Conservation (phyloP, 108 stramenopile genomes). For the Stephanodiscus triporus region DNA sequence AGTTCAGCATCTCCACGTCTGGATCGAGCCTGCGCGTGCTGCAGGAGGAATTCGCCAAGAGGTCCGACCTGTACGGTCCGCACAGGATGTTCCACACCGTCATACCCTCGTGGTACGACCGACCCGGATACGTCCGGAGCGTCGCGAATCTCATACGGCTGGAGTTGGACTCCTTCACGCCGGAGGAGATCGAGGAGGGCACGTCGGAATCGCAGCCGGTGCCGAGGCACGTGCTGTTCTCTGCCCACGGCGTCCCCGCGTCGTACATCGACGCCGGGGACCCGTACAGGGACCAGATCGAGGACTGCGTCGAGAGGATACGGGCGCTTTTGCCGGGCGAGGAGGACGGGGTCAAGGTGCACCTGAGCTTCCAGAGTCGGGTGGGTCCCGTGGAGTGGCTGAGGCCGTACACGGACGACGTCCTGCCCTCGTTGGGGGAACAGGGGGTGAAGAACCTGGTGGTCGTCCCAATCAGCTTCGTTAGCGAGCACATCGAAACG, state of each 20-base stretch:
- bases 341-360: constrained; percentile 74
- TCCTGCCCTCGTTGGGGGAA: constrained; percentile 85
- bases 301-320: constrained; percentile 79
- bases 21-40: constrained; percentile 92
- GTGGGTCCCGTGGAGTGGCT: constrained; percentile 99
- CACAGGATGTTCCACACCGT: constrained; percentile 93
- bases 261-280: constrained; percentile 97
- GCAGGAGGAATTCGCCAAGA: constrained; percentile 89
- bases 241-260: constrained; percentile 96
- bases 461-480: constrained; percentile 98
- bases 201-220: constrained; percentile 46
- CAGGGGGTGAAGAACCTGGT: constrained; percentile 93
- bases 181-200: constrained; percentile 68
- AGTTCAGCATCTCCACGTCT: constrained; percentile 95
- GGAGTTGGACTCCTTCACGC: constrained; percentile 86
- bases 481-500: constrained; percentile 99
- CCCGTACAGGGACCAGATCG: constrained; percentile 95
- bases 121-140: constrained; percentile 91
- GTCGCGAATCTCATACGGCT: constrained; percentile 84
- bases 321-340: constrained; percentile 58
- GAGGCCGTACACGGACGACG: constrained; percentile 97
- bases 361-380: constrained; percentile 92
- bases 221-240: constrained; percentile 89
- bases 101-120: constrained; percentile 92
- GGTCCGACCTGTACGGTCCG: constrained; percentile 59